Base-by-base conservation (phyloP, 495 filamentous ascomycete genomes). In the Penicillium mononematosum region DNA sequence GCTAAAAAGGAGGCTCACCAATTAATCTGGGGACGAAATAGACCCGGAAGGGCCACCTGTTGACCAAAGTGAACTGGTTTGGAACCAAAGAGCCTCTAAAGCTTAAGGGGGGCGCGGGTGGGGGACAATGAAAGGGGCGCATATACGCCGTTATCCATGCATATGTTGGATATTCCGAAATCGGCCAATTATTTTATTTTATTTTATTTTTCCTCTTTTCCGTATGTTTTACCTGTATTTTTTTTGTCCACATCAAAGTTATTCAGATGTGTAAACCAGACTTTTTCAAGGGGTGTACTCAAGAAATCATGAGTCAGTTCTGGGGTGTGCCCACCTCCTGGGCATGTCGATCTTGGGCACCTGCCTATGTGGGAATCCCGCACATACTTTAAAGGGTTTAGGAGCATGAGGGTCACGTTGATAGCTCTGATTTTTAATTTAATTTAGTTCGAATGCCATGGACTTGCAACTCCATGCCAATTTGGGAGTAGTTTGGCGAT, bases 21-120 rank as follows among this genome's bases (percentile, higher is more conserved):
- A 20, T 34, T 8, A 20, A 32, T 7, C 45, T 24, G 45, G 45
- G 45, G 44, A 45, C 22, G 11, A 45, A 14, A 29, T 14, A 45
- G 22, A 12, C 22, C 44, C 44, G 44, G n/a, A 25, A 25, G 12
- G 6, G 17, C 17, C 41, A 14, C 43, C 42, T 11, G 7, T 44
- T 24, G 44, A 8, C 44, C 14, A 45, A 45, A 12, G 43, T 34
- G 14, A 16, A n/a, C 34, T 17, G 16, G 31, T 52, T 42, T 52
- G 11, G 24, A 29, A 25, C 19, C 25, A 52, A 52, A 34, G 50
- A 52, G 50, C 34, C 50, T 52, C 20, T 6, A 42, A 52, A 52
- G 50, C 50, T 52, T 42, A 27, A 34, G 11, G 36, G 50, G 36
- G 50, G 24, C 22, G 12, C 34, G 14, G 24, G 50, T 52, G 50